A percentile compares a stretch with the other conserved stretches of the same genome.
phyloP scores from a whole-genome alignment of 331 rosid species.

The Quercus tomentella region DNA sequence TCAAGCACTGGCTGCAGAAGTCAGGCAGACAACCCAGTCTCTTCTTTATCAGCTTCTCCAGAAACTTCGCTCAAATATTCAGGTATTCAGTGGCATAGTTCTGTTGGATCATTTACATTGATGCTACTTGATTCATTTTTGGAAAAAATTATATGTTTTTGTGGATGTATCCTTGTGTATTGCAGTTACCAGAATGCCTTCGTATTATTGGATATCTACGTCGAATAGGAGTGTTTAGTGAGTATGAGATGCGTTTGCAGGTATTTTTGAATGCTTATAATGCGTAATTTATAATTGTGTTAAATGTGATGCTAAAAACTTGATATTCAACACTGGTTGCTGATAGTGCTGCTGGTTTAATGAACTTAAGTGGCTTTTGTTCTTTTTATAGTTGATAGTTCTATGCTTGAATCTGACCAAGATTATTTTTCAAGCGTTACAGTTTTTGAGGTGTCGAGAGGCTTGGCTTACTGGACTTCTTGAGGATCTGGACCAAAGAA shows the following conservation, averaged over 20 bases:
- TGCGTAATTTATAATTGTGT: background rate
- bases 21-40: slow-evolving; percentile 85
- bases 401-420: slow-evolving; percentile 21
- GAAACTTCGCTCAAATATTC: slow-evolving; percentile 97
- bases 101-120: background rate
- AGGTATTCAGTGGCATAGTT: slow-evolving; percentile 43
- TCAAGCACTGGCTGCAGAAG: slow-evolving; percentile 89
- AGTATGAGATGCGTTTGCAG: slow-evolving; percentile 96
- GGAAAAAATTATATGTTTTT: slow-evolving; percentile 2
- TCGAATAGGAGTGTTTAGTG: slow-evolving; percentile 88
- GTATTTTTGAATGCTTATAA: slow-evolving; percentile 22
- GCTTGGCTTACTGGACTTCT: slow-evolving; percentile 96
- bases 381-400: background rate
- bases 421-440: slow-evolving; percentile 14
- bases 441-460: slow-evolving; percentile 98
- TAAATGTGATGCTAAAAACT: background rate
- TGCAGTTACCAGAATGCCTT: slow-evolving; percentile 93
- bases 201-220: slow-evolving; percentile 94
- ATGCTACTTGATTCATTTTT: slow-evolving; percentile 11
- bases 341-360: background rate
- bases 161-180: slow-evolving; percentile 19
- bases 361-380: background rate
- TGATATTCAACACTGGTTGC: background rate
- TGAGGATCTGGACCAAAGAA: slow-evolving; percentile 90
- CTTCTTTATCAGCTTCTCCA: slow-evolving; percentile 97